phyloP scores from a whole-genome alignment of 805 yeast species.

The Starmerella bombicola region DNA sequence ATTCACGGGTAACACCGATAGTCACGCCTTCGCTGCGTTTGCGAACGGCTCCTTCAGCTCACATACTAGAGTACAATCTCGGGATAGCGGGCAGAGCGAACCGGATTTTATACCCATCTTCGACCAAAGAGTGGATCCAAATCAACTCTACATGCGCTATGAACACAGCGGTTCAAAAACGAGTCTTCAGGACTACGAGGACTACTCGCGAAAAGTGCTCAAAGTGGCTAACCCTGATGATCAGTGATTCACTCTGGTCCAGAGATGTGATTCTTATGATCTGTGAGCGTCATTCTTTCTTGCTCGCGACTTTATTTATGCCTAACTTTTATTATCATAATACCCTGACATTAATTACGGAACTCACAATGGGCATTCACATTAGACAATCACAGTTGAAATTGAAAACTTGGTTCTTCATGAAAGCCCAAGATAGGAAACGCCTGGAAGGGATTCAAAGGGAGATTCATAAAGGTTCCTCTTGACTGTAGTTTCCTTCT shows the following conservation, averaged over 20 bases:
- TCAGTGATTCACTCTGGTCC: background rate
- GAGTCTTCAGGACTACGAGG: slow-evolving; percentile 43
- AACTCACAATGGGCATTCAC: too few species aligned
- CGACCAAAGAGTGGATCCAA: slow-evolving; percentile 54
- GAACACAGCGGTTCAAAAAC: slow-evolving; percentile 36
- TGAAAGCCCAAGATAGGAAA: too few species aligned
- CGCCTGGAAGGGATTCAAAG: too few species aligned
- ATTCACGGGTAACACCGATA: background rate
- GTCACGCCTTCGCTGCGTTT: slow-evolving; percentile 15
- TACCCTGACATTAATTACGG: too few species aligned
- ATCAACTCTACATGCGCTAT: slow-evolving; percentile 38
- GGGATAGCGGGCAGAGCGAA: slow-evolving; percentile 20
- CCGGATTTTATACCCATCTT: slow-evolving; percentile 31
- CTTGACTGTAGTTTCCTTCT: slow-evolving; percentile 24
- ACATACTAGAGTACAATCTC: slow-evolving; percentile 4
- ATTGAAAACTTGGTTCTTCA: too few species aligned
- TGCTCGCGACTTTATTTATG: too few species aligned
- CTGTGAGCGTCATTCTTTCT: too few species aligned
- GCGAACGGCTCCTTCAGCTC: slow-evolving; percentile 9
- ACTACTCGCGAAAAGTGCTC: slow-evolving; percentile 45
- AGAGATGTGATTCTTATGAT: too few species aligned
- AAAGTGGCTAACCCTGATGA: slow-evolving; percentile 41
- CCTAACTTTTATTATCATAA: too few species aligned
- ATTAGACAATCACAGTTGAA: too few species aligned
- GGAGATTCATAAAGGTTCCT: slow-evolving; percentile 10